phyloP scores from a whole-genome alignment of 176 grass and related monocot genomes.

The Secale cereale region DNA sequence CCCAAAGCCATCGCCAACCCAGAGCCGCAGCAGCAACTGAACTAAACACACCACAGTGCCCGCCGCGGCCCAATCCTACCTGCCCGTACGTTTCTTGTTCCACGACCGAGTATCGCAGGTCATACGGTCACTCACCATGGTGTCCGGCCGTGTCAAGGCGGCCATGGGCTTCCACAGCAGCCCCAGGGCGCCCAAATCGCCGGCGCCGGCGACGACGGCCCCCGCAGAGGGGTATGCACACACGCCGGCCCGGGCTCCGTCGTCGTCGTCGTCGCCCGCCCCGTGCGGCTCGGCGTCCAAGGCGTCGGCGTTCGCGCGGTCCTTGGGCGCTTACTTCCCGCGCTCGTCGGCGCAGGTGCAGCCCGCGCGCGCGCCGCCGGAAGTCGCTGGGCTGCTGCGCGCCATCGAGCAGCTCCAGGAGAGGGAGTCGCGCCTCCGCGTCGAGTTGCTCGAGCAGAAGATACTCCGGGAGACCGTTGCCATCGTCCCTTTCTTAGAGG shows the following conservation, averaged over 20 bases:
- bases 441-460: slow-evolving; percentile 90
- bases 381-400: slow-evolving; percentile 75
- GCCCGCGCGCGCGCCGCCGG: slow-evolving; percentile 52
- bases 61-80: not conserved
- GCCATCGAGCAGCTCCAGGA: slow-evolving; percentile 91
- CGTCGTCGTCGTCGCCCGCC: slow-evolving; percentile 19
- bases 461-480: slow-evolving; percentile 86
- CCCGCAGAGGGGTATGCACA: not conserved
- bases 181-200: slow-evolving; percentile 39
- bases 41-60: not conserved
- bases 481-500: slow-evolving; percentile 85
- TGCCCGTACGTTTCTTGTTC: not conserved
- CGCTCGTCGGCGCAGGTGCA: slow-evolving; percentile 73
- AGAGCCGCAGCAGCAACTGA: not conserved
- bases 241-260: slow-evolving; percentile 24
- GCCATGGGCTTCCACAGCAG: slow-evolving; percentile 88
- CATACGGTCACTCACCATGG: slow-evolving; percentile 31
- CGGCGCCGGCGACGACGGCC: not conserved
- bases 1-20: not conserved
- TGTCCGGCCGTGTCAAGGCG: slow-evolving; percentile 87
- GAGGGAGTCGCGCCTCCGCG: slow-evolving; percentile 85
- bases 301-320: slow-evolving; percentile 55
- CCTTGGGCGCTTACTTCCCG: slow-evolving; percentile 84
- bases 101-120: not conserved
- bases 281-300: slow-evolving; percentile 29